Base-by-base conservation (phyloP, 352 stramenopile genomes). In the Paralagenidium karlingii region DNA sequence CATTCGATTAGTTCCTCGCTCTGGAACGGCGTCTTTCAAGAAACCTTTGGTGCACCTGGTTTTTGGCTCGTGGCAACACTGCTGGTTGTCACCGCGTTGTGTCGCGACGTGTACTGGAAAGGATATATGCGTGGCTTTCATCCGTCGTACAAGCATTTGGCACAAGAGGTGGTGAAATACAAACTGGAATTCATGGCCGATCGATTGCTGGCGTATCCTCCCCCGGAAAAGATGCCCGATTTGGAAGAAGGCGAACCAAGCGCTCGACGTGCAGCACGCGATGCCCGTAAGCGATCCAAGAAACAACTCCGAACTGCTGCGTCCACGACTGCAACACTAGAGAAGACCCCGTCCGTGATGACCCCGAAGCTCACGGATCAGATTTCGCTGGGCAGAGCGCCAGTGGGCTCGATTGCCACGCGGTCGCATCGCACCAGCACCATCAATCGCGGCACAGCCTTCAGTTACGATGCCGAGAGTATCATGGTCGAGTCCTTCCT, bases 401-500 rank as follows among this genome's bases (percentile, higher is more conserved):
- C 30, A 20, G 3, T 36, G 19, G 30, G 30, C 8, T 22, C 30
- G 22, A n/a, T n/a, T n/a, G n/a, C n/a, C n/a, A n/a, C n/a, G n/a
- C n/a, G n/a, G n/a, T 36, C 16, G 3, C 6, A 25, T 4, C 41
- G 41, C 31, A 36, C 30, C 3, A 16, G 22, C 7, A 40, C 66
- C 47, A 37, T 60, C 18, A 68, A 60, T 20, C 69, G 79, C 34
- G 79, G 79, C 34, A 84, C 62, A 37, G 79, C 79, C 4, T 92
- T 92, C 54, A 90, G 79, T 49, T 92, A 92, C 58, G 79, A 92
- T 25, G 76, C 79, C 16, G 79, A 92, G 45, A 84, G 70, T 58
- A 71, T 92, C 28, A 90, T 92, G 79, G 79, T 88, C 20, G 74
- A 90, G 52, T 85, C 75, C 22, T 92, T 85, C 58, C 84, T 92